Conservation (phyloP, 2,329 filamentous ascomycete genomes). For the Microsporum audouinii region DNA sequence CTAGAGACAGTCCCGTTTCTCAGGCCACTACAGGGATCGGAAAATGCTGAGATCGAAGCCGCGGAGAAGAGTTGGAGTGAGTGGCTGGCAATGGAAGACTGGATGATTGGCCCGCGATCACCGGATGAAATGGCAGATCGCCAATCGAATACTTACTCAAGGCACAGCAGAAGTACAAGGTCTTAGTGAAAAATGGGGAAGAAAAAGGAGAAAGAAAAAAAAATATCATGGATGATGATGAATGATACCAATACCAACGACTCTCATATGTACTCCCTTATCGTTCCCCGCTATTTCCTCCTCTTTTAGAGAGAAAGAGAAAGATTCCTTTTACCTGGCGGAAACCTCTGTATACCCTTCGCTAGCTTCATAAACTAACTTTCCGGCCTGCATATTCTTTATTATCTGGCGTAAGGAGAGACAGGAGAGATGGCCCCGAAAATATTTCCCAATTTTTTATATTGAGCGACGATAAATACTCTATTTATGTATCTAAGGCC, state of each 20-base stretch:
- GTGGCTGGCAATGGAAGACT: conserved; percentile 95
- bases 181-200: background rate
- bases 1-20: conserved; percentile 81
- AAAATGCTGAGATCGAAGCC: conserved; percentile 65
- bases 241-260: conserved; percentile 1
- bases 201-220: background rate
- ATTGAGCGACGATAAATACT: background rate
- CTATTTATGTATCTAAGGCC: background rate
- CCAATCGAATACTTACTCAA: conserved; percentile 18
- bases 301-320: background rate
- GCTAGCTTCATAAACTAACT: background rate
- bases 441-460: background rate
- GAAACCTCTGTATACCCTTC: background rate
- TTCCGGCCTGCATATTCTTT: background rate
- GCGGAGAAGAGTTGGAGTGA: conserved; percentile 85
- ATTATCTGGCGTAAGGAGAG: background rate
- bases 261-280: background rate
- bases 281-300: background rate
- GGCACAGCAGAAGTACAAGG: background rate
- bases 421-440: background rate
- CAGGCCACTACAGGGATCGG: conserved; percentile 64
- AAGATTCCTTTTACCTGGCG: background rate
- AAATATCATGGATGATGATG: background rate
- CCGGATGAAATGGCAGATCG: conserved; percentile 39
- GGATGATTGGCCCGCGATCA: conserved; percentile 84